Evolutionary conservation across 202 grass and related monocot species (phyloP).

Genomic region (Carex arenaria): DNA sequence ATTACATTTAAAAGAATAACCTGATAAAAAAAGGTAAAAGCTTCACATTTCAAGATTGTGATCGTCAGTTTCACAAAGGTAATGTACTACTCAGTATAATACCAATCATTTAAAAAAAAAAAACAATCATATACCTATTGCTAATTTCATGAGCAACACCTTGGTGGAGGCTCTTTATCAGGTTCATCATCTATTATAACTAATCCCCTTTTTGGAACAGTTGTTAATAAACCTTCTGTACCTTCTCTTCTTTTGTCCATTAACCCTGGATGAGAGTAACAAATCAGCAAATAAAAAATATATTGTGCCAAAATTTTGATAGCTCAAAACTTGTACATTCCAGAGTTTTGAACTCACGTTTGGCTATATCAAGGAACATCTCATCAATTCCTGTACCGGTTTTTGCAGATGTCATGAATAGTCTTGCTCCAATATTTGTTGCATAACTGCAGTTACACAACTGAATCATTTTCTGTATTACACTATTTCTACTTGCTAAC

Average conservation of each 20-base stretch:
- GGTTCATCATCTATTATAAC: slow-evolving; percentile 60
- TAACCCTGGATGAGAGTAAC: slow-evolving; percentile 38
- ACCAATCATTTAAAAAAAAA: not conserved
- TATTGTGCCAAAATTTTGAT: not conserved
- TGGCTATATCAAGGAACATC: slow-evolving; percentile 60
- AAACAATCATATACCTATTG: slow-evolving; percentile 14
- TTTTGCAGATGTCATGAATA: slow-evolving; percentile 82
- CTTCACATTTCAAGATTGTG: not conserved
- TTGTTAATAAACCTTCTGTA: slow-evolving; percentile 25
- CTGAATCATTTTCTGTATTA: slow-evolving; percentile 18
- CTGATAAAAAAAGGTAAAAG: not conserved
- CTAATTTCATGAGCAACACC: slow-evolving; percentile 56
- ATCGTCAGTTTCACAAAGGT: not conserved
- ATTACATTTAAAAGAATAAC: slow-evolving; percentile 8
- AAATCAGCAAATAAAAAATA: not conserved
- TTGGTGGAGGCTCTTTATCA: slow-evolving; percentile 60
- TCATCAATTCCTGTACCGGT: slow-evolving; percentile 52
- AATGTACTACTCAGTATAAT: not conserved
- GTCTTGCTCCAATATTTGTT: slow-evolving; percentile 46
- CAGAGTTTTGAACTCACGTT: slow-evolving; percentile 33
- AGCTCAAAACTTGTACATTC: not conserved
- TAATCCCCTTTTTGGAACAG: slow-evolving; percentile 46
- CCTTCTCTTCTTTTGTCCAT: slow-evolving; percentile 53
- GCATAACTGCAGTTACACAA: slow-evolving; percentile 45
- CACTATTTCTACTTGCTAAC: not conserved